These are phyloP conservation scores for Filobasidium uniguttulatum DNA, from an alignment of 1,284 basidiomycete genomes.

Conservation along the genomic window DNA sequence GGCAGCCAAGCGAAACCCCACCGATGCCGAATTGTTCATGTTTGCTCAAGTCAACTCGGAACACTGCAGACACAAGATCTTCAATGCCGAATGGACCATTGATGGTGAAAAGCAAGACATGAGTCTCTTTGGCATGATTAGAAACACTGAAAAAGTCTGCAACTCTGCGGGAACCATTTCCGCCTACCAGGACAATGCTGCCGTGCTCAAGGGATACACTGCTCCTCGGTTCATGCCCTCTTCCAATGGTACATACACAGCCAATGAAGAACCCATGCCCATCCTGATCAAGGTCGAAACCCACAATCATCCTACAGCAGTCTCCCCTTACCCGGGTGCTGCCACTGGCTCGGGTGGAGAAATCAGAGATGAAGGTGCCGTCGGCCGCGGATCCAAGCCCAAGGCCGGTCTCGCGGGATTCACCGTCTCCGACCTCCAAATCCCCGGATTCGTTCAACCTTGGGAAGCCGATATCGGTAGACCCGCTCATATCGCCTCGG, in stretches of 20 bases:
- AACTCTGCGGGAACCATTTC: slow-evolving; percentile 69
- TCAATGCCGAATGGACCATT: slow-evolving; percentile 93
- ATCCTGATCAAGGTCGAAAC: slow-evolving; percentile 98
- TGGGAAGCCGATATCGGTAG: slow-evolving; percentile 85
- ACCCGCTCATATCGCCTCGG: slow-evolving; percentile 79
- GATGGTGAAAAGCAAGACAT: slow-evolving; percentile 55
- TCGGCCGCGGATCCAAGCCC: slow-evolving; percentile 85
- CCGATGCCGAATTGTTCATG: slow-evolving; percentile 98
- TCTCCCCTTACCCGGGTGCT: slow-evolving; percentile 93
- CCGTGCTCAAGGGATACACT: slow-evolving; percentile 71
- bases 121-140: slow-evolving; percentile 94
- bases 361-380: slow-evolving; percentile 94
- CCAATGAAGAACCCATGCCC: slow-evolving; percentile 58
- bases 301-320: slow-evolving; percentile 97
- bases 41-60: slow-evolving; percentile 99
- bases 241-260: slow-evolving; percentile 42
- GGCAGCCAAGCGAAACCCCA: slow-evolving; percentile 64
- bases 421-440: slow-evolving; percentile 85
- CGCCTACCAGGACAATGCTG: slow-evolving; percentile 97
- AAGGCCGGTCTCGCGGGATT: slow-evolving; percentile 92
- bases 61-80: slow-evolving; percentile 99
- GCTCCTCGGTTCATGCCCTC: slow-evolving; percentile 62
- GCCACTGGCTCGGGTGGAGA: slow-evolving; percentile 97
- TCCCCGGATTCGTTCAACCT: slow-evolving; percentile 72
- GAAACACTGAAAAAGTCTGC: slow-evolving; percentile 74